phyloP scores from a whole-genome alignment of 2,329 filamentous ascomycete species.

The Coniosporium tulheliwenetii region DNA sequence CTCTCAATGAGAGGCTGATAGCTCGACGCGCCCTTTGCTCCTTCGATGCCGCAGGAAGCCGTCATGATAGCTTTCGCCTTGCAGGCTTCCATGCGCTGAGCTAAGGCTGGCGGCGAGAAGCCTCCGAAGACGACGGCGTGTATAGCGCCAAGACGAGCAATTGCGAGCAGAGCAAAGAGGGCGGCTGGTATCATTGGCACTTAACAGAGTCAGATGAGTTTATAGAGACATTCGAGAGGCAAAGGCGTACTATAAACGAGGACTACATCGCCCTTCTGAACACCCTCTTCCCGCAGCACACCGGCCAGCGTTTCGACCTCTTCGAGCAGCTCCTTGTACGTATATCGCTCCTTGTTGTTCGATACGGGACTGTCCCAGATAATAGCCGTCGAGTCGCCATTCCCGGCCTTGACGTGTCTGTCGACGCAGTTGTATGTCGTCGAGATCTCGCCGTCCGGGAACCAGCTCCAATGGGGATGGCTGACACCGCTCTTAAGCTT shows the following conservation, averaged over 20 bases:
- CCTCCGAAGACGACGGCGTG: constrained; percentile 90
- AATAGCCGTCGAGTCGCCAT: constrained; percentile 59
- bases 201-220: constrained; percentile 14
- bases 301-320: constrained; percentile 75
- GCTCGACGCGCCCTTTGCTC: constrained; percentile 59
- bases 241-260: constrained; percentile 65
- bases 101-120: constrained; percentile 66
- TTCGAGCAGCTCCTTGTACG: constrained; percentile 58
- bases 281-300: constrained; percentile 66
- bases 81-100: constrained; percentile 77
- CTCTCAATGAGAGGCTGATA: constrained; percentile 66
- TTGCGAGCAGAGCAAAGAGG: constrained; percentile 71
- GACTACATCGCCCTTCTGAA: constrained; percentile 71
- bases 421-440: constrained; percentile 89
- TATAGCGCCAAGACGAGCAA: constrained; percentile 67
- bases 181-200: constrained; percentile 94
- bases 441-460: constrained; percentile 73
- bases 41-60: constrained; percentile 84
- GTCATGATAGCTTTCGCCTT: constrained; percentile 65
- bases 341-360: constrained; percentile 52
- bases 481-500: constrained; percentile 43
- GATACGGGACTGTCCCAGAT: constrained; percentile 83
- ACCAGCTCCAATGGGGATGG: constrained; percentile 79
- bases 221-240: not conserved
- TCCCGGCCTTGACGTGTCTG: constrained; percentile 68